These are phyloP conservation scores for Schizothecium vesticola DNA, from an alignment of 495 filamentous ascomycete species.

Conservation along the genomic window DNA sequence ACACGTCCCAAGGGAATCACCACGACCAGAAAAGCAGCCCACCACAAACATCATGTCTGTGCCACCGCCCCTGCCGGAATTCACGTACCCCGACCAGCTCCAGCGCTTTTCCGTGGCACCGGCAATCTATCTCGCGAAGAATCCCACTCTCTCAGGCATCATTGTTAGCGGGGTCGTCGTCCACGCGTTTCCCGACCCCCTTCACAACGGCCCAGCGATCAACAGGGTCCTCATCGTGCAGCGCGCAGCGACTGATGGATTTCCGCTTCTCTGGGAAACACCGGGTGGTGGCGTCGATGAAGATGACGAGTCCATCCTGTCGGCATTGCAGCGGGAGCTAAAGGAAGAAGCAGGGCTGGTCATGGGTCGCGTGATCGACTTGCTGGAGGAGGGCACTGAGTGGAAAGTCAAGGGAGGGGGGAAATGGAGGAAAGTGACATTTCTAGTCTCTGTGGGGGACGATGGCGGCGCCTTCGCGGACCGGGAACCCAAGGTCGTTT, in stretches of 20 bases:
- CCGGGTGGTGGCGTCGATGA: constrained; percentile 46
- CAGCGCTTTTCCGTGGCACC: background rate
- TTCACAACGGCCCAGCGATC: background rate
- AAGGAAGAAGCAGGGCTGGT: constrained; percentile 46
- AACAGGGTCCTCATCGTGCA: constrained; percentile 43
- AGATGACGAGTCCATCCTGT: constrained; percentile 37
- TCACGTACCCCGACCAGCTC: background rate
- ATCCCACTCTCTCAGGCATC: constrained; percentile 11
- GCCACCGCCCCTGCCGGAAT: background rate
- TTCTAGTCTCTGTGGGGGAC: background rate
- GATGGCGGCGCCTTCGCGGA: background rate
- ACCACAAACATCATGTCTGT: background rate
- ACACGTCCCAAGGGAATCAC: background rate
- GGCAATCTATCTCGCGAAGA: background rate
- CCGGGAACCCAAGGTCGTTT: background rate
- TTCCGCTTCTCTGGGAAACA: constrained; percentile 44
- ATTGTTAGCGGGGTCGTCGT: constrained; percentile 33
- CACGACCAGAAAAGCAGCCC: background rate
- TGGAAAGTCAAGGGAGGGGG: background rate
- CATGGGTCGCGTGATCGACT: constrained; percentile 22
- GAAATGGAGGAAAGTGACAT: background rate
- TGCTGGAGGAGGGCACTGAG: constrained; percentile 21
- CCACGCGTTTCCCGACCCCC: constrained; percentile 16
- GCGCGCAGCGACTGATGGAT: constrained; percentile 41
- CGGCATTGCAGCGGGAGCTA: constrained; percentile 44